Percentiles rank a stretch among this genome's conserved stretches.
phyloP scores from a whole-genome alignment of 257 asterid genomes.

The Solanum phureja region DNA sequence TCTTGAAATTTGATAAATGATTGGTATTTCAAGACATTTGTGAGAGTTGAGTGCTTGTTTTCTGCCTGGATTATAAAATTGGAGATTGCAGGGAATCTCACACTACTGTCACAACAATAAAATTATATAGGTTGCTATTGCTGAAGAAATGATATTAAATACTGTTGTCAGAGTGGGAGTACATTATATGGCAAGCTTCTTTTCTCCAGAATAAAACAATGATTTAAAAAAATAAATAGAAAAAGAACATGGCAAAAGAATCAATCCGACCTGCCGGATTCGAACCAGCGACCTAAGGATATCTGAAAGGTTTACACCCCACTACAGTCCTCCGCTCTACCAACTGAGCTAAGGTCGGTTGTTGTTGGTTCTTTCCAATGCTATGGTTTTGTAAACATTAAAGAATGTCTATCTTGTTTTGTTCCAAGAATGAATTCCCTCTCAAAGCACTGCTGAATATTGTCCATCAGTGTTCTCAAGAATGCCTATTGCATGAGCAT shows the following conservation, averaged over 20 bases:
- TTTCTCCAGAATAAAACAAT: background rate
- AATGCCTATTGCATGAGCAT: background rate
- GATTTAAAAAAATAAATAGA: background rate
- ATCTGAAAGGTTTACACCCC: background rate
- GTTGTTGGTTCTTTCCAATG: background rate
- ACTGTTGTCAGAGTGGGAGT: background rate
- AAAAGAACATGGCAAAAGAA: background rate
- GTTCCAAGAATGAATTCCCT: background rate
- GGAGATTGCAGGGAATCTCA: background rate
- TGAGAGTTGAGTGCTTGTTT: background rate
- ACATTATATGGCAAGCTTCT: background rate
- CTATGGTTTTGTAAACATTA: background rate
- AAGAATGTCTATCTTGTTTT: background rate
- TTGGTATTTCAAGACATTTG: background rate
- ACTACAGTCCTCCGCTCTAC: slow-evolving; percentile 9
- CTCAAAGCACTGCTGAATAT: background rate
- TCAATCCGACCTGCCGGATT: slow-evolving; percentile 37
- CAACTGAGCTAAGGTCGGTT: slow-evolving; percentile 8
- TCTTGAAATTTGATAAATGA: background rate
- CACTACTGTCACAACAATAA: background rate
- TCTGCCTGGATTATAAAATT: background rate
- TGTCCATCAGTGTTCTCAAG: background rate
- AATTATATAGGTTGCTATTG: background rate
- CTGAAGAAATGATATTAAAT: background rate
- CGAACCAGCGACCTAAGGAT: slow-evolving; percentile 35